phyloP scores from a whole-genome alignment of 306 rosid species.

The Vigna trinervia region DNA sequence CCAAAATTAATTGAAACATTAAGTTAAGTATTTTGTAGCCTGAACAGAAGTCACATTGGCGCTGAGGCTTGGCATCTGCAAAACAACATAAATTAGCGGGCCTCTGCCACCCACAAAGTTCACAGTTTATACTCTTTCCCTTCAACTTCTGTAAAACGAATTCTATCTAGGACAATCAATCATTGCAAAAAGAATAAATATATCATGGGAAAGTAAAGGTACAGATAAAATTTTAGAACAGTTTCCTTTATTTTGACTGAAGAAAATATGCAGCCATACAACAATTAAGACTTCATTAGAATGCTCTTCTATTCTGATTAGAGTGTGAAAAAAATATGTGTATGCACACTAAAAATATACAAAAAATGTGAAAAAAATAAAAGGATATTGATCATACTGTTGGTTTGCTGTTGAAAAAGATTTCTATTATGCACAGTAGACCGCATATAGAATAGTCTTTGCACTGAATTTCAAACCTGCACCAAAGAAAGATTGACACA shows the following conservation, averaged over 20 bases:
- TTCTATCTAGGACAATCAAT: conserved; percentile 34
- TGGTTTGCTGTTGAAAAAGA: conserved; percentile 36
- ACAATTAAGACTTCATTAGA: conserved; percentile 17
- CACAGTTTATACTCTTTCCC: conserved; percentile 19
- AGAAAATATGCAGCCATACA: conserved; percentile 9
- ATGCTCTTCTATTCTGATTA: conserved; percentile 21
- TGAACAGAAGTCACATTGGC: conserved; percentile 34
- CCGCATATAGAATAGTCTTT: conserved; percentile 35
- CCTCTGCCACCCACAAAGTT: conserved; percentile 35
- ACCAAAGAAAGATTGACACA: conserved; percentile 48
- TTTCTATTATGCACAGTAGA: conserved; percentile 41
- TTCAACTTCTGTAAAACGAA: conserved; percentile 52
- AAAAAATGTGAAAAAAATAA: conserved; percentile 26
- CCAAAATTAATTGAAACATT: conserved; percentile 18
- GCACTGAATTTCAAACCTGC: conserved; percentile 46
- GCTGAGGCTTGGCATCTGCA: conserved; percentile 22
- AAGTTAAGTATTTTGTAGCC: conserved; percentile 6
- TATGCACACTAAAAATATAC: not conserved
- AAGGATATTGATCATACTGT: conserved; percentile 32
- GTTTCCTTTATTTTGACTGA: not conserved
- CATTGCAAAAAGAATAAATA: conserved; percentile 15
- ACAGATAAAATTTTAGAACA: conserved; percentile 26
- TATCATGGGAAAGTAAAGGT: conserved; percentile 1
- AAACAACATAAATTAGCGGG: conserved; percentile 9
- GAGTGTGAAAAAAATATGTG: not conserved